Percentiles rank a stretch among this genome's conserved stretches.
These are phyloP conservation scores for Furcasterigmium furcatum DNA, from an alignment of 2,329 filamentous ascomycete species.

Conservation along the genomic window DNA sequence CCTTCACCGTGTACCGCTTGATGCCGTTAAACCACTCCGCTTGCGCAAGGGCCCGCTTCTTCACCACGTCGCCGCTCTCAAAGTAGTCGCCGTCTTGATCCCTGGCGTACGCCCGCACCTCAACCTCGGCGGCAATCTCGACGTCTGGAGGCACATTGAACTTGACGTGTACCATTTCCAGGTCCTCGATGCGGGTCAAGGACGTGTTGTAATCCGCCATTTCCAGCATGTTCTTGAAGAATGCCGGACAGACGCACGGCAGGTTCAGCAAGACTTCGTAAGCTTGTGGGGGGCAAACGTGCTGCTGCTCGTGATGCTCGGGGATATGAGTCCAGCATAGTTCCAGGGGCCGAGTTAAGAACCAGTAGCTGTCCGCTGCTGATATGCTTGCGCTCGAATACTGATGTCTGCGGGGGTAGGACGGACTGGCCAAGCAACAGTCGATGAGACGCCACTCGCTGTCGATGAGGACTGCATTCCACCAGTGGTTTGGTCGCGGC, in stretches of 20 bases:
- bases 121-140: conserved; percentile 89
- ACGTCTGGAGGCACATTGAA: conserved; percentile 86
- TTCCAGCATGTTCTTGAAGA: conserved; percentile 77
- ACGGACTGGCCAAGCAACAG: conserved; percentile 86
- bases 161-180: conserved; percentile 90
- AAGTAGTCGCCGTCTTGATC: conserved; percentile 91
- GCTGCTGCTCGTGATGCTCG: conserved; percentile 82
- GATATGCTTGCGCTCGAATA: conserved; percentile 73
- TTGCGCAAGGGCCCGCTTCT: conserved; percentile 84
- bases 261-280: conserved; percentile 84
- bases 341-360: conserved; percentile 83
- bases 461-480: conserved; percentile 92
- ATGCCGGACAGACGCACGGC: conserved; percentile 81
- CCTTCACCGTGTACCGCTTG: conserved; percentile 93
- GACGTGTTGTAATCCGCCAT: conserved; percentile 92
- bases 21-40: conserved; percentile 84
- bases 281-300: conserved; percentile 84
- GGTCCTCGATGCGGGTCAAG: conserved; percentile 77
- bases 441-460: conserved; percentile 97
- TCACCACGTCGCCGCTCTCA: conserved; percentile 83
- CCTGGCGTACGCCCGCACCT: conserved; percentile 74
- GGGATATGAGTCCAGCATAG: conserved; percentile 96
- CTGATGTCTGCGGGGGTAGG: conserved; percentile 73
- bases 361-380: conserved; percentile 85
- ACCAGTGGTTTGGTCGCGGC: conserved; percentile 93